Conservation (phyloP, 2,329 filamentous ascomycete genomes). For the Pseudocercospora fuligena region DNA sequence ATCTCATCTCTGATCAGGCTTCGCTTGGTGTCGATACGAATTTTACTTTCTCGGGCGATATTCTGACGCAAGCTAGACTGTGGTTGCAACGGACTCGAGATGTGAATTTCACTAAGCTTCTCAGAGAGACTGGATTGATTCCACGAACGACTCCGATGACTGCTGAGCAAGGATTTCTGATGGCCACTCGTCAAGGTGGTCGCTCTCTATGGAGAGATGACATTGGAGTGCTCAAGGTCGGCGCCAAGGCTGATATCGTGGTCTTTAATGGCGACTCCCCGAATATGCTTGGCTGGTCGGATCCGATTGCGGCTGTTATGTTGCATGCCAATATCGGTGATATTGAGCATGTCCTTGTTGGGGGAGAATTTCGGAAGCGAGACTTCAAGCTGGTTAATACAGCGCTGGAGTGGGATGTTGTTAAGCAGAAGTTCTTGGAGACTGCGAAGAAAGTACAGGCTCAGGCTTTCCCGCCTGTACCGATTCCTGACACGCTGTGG, state of each 20-base stretch:
- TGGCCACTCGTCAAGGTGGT: constrained; percentile 59
- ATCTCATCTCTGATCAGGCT: constrained; percentile 56
- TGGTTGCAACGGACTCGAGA: constrained; percentile 58
- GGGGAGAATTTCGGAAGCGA: constrained; percentile 56
- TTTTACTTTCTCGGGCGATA: constrained; percentile 31
- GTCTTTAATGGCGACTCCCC: constrained; percentile 58
- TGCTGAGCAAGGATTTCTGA: constrained; percentile 59
- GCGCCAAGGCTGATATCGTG: constrained; percentile 61
- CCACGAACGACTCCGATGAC: constrained; percentile 58
- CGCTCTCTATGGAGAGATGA: constrained; percentile 58
- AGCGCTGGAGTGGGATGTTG: constrained; percentile 14
- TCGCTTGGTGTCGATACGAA: constrained; percentile 31
- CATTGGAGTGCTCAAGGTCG: constrained; percentile 54
- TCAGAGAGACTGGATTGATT: constrained; percentile 47
- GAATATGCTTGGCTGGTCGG: constrained; percentile 58
- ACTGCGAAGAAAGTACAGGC: constrained; percentile 16
- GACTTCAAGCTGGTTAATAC: constrained; percentile 39
- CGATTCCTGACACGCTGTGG: constrained; percentile 23
- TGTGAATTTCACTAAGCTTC: constrained; percentile 41
- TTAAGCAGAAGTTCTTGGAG: constrained; percentile 23
- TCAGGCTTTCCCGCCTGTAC: constrained; percentile 9
- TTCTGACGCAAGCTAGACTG: constrained; percentile 57
- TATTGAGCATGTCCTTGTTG: constrained; percentile 56
- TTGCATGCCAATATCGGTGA: constrained; percentile 61
- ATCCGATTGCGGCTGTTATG: constrained; percentile 62